Base-by-base conservation (phyloP, 768 basidiomycete genomes). In the Pulveroboletus sp. region DNA sequence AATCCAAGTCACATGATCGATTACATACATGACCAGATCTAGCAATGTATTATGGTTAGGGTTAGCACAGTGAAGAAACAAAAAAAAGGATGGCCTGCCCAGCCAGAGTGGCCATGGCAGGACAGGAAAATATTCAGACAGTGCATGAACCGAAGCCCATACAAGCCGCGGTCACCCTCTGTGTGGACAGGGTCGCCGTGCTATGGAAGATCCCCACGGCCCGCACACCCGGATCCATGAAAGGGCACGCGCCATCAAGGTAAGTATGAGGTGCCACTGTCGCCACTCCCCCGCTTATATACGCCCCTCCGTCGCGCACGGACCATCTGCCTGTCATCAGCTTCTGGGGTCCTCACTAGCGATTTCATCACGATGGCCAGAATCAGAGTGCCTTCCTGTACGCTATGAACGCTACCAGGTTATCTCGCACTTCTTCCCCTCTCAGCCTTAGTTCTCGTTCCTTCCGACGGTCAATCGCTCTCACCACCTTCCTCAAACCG, bases 91-190 rank as follows among this genome's bases (percentile, higher is more conserved):
- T 2, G 69, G 73, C 73, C 75, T 69, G 63, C 72, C 73, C 72
- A 73, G 75, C 74, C 74, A 72, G 74, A 75, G 72, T 66, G 73
- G 72, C 74, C 71, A 76, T 73, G 76, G 77, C 73, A 73, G 79
- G 78, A 83, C 82, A 70, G 83, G 82, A 76, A 85, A 85, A 85
- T 84, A 84, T 84, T 83, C 59, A 75, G 82, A 84, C 80, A 76
- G 77, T 85, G 82, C 83, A 82, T 83, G 79, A 75, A 74, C 82
- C 81, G 73, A 77, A 79, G 79, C 78, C 69, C 79, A 83, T 76
- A 82, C 80, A 82, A 82, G 65, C 76, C 74, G 62, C 60, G 61
- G 61, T 68, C 61, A 70, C 74, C 73, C 79, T 76, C 78, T 82
- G 76, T 69, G 55, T 68, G 81, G 80, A 81, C 79, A 82, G 59